Evolutionary conservation across 805 yeast species (phyloP).

Genomic region (Candida verbasci): DNA sequence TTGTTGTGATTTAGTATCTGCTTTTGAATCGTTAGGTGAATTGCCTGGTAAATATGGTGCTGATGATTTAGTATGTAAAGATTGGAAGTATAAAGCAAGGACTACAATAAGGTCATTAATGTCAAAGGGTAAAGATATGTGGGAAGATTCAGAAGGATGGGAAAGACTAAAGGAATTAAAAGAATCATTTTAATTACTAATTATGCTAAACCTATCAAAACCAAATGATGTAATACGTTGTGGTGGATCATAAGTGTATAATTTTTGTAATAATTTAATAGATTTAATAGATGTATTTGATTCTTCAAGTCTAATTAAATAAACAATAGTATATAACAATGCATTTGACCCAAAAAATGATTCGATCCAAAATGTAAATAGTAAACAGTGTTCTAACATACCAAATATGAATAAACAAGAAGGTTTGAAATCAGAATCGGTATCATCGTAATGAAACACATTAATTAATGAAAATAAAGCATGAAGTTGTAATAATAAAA

Average conservation of each 20-base stretch:
- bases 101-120: constrained; percentile 67
- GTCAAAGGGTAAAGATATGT: constrained; percentile 71
- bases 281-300: not conserved
- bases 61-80: constrained; percentile 82
- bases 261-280: not conserved
- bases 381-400: constrained; percentile 4
- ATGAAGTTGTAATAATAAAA: constrained; percentile 3
- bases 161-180: constrained; percentile 53
- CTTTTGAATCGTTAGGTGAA: constrained; percentile 86
- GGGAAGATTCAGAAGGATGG: constrained; percentile 85
- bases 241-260: not conserved
- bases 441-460: no score
- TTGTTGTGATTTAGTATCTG: constrained; percentile 74
- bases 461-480: no score
- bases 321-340: constrained; percentile 4
- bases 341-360: constrained; percentile 1
- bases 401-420: constrained; percentile 6
- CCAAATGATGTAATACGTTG: constrained; percentile 19
- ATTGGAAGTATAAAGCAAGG: constrained; percentile 85
- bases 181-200: constrained; percentile 32
- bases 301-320: constrained; percentile 6
- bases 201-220: constrained; percentile 19
- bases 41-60: constrained; percentile 74
- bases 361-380: constrained; percentile 7
- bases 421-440: no score